phyloP scores from a whole-genome alignment of 495 filamentous ascomycete species.

The Astrothelium macrocarpum region DNA sequence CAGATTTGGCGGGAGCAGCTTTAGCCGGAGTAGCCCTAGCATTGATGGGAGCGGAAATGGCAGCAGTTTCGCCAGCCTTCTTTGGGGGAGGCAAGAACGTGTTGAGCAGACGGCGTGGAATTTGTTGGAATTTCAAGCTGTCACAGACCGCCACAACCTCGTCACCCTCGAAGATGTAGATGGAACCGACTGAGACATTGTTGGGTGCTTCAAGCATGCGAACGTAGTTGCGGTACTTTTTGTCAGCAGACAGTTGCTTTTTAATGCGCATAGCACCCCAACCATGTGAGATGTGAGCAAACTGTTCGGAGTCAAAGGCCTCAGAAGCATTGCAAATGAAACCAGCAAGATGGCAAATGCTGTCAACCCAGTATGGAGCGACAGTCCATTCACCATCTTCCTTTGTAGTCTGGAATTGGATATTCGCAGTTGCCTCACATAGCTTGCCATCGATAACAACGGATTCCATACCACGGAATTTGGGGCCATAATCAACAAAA shows the following conservation, averaged over 20 bases:
- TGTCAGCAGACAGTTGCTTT: constrained; percentile 29
- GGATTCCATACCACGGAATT: constrained; percentile 37
- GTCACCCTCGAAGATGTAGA: constrained; percentile 36
- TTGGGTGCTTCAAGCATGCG: constrained; percentile 35
- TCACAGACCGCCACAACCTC: constrained; percentile 34
- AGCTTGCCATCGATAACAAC: constrained; percentile 36
- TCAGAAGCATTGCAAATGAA: constrained; percentile 48
- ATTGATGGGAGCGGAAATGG: constrained; percentile 14
- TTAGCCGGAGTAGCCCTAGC: constrained; percentile 17
- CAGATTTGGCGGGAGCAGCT: constrained; percentile 5
- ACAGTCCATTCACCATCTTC: constrained; percentile 37
- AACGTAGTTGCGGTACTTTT: constrained; percentile 35
- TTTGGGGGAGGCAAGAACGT: constrained; percentile 30
- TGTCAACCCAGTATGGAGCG: constrained; percentile 43
- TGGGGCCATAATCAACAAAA: constrained; percentile 34
- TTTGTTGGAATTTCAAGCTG: constrained; percentile 38
- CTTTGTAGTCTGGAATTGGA: constrained; percentile 35
- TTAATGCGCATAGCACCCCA: constrained; percentile 35
- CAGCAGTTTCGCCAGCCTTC: constrained; percentile 17
- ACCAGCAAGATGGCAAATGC: constrained; percentile 40
- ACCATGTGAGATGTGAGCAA: constrained; percentile 40
- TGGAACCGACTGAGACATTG: constrained; percentile 35
- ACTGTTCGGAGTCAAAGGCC: constrained; percentile 35
- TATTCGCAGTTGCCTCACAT: constrained; percentile 35
- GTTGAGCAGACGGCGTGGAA: constrained; percentile 36